Evolutionary conservation across 2,329 filamentous ascomycete species (phyloP), one percentile per base, ranked within the genome.

Genomic region (Aspergillus clavatus): DNA sequence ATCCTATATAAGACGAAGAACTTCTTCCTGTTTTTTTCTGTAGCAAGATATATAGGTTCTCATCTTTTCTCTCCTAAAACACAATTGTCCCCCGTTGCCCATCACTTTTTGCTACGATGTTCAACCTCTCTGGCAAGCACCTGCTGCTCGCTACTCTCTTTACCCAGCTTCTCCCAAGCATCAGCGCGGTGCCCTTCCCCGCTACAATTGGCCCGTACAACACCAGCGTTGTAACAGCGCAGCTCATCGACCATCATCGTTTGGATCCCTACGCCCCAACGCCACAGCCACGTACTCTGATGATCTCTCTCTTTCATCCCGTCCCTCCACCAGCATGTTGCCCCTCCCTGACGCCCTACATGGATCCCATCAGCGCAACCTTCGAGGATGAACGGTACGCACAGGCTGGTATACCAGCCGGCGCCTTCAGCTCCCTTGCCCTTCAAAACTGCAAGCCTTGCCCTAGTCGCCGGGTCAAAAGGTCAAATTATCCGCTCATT

Each of bases 401-500:
- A 29, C 28, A 29, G 12, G 12, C 28, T 29, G 28, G 28, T 14
- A 14, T 29, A 12, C 28, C 28, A 29, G 28, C 28, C 3, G 28
- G 28, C n/a, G 28, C 28, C 28, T 29, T 29, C 28, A 14, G 28
- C n/a, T 29, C 28, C n/a, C 28, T 29, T 29, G 16, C 5, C 5
- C 28, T 29, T 29, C 28, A 14, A 14, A 29, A 5, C 28, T 29
- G 28, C 28, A 29, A 7, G 28, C 28, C 28, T 3, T 29, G 4
- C 16, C 16, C 28, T 2, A 29, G 28, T 14, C 12, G 27, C 28
- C 28, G 28, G 5, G n/a, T 29, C 28, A 29, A 29, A 3, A 14
- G 28, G 2, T 14, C 28, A 29, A 14, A 44, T 6, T 55, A 50
- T 40, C 64, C 67, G 5, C 14, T 67, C 0, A 36, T 68, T 3